Evolutionary conservation across 2,329 filamentous ascomycete genomes (phyloP).

Genomic region (Hymenoscyphus repandus): DNA sequence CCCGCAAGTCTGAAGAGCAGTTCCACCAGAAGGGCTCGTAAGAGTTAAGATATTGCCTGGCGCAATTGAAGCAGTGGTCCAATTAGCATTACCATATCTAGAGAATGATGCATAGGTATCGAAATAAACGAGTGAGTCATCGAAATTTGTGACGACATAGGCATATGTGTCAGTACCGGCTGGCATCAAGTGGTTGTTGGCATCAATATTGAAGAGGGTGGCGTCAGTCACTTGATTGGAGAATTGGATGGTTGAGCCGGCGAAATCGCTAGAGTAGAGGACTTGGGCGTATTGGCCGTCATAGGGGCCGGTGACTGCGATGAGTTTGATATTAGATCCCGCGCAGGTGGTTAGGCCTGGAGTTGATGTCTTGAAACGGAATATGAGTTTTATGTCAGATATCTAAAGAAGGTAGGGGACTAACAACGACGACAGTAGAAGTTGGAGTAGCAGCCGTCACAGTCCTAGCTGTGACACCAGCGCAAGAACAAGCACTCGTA

Average conservation of each 20-base stretch:
- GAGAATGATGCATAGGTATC: not conserved
- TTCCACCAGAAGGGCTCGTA: not conserved
- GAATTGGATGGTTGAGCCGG: not conserved
- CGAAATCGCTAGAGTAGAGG: not conserved
- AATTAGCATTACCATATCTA: not conserved
- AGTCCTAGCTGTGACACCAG: slow-evolving; percentile 3
- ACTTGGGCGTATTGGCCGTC: not conserved
- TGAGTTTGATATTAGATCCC: not conserved
- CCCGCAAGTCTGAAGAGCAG: not conserved
- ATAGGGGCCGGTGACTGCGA: not conserved
- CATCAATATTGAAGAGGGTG: not conserved
- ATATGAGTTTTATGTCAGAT: not conserved
- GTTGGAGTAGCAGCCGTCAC: slow-evolving; percentile 1
- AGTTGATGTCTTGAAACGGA: not conserved
- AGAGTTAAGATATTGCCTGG: not conserved
- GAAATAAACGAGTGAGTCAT: not conserved
- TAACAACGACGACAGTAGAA: not conserved
- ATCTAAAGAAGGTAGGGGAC: not conserved
- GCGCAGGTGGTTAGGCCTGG: not conserved
- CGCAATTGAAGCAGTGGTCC: not conserved
- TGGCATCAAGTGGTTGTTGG: no score
- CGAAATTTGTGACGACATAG: not conserved
- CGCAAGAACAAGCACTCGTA: slow-evolving; percentile 6
- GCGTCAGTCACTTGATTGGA: not conserved
- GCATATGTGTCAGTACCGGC: no score